Conservation (phyloP, 306 rosid genomes). For the Comarum palustre region DNA sequence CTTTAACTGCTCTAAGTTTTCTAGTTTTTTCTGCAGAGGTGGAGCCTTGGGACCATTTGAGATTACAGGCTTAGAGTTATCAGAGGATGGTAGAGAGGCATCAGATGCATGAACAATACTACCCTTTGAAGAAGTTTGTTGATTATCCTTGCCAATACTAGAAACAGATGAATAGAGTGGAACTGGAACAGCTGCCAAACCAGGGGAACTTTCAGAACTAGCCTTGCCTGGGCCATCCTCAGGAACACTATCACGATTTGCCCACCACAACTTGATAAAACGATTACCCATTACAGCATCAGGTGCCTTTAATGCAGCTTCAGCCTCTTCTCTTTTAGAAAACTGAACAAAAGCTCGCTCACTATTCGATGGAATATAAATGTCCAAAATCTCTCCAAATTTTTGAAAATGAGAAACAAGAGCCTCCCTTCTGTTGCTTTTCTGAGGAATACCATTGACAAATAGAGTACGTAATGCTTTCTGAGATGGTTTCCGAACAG, state of each 20-base stretch:
- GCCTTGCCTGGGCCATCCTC: conserved; percentile 50
- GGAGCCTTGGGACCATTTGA: conserved; percentile 61
- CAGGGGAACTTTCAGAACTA: conserved; percentile 50
- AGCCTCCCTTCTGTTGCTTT: conserved; percentile 66
- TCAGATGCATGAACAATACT: conserved; percentile 33
- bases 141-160: conserved; percentile 55
- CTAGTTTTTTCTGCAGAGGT: conserved; percentile 80
- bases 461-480: conserved; percentile 87
- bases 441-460: conserved; percentile 82
- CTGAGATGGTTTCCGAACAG: conserved; percentile 67
- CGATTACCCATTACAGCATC: conserved; percentile 99
- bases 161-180: conserved; percentile 42
- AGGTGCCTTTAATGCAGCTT: conserved; percentile 89
- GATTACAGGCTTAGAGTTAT: conserved; percentile 46
- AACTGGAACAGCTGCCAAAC: conserved; percentile 46
- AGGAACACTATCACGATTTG: conserved; percentile 92
- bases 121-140: conserved; percentile 56
- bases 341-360: conserved; percentile 96
- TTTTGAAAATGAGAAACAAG: conserved; percentile 89
- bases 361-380: conserved; percentile 76
- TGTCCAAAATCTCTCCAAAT: conserved; percentile 86
- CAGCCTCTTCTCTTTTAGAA: conserved; percentile 97
- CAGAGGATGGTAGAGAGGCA: conserved; percentile 44
- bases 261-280: conserved; percentile 96
- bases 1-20: conserved; percentile 68